Evolutionary conservation across 108 stramenopile species (phyloP).

Genomic region (Pseudonitzschia delicatissima): DNA sequence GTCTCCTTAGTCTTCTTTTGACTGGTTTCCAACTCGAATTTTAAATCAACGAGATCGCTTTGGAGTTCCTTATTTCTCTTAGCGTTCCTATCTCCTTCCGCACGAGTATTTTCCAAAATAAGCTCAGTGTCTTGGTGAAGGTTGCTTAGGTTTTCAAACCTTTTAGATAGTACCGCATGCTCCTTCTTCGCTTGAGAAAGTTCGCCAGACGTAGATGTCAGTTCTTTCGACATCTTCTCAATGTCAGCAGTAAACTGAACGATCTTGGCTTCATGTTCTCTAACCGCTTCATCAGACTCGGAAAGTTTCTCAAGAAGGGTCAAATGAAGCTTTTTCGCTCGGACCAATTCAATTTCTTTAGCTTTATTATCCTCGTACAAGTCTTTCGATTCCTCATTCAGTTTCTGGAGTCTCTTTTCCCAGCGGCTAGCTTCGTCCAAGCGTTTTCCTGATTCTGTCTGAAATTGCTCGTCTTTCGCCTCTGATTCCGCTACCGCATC

Average conservation of each 20-base stretch:
- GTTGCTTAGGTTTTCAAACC: background rate
- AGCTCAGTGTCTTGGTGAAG: background rate
- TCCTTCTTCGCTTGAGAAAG: background rate
- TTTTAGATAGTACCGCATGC: background rate
- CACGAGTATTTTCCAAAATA: background rate
- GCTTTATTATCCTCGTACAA: background rate
- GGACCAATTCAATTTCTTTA: background rate
- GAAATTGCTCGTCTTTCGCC: background rate
- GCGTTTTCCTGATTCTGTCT: constrained; percentile 6
- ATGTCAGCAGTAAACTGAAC: background rate
- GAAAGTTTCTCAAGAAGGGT: background rate
- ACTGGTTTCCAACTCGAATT: background rate
- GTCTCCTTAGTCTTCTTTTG: background rate
- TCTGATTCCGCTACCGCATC: background rate
- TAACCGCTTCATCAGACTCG: background rate
- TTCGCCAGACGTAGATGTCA: background rate
- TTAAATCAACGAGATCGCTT: background rate
- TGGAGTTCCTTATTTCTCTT: background rate
- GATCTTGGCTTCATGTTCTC: background rate
- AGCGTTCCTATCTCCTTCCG: background rate
- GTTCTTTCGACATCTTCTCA: background rate
- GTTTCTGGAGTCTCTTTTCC: background rate
- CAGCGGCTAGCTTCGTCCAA: constrained; percentile 2
- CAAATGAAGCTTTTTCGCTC: background rate
- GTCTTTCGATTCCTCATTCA: background rate